Evolutionary conservation across 106 monocot genomes (phyloP), one percentile per base, ranked within the genome.

Genomic region (Allium sativum): DNA sequence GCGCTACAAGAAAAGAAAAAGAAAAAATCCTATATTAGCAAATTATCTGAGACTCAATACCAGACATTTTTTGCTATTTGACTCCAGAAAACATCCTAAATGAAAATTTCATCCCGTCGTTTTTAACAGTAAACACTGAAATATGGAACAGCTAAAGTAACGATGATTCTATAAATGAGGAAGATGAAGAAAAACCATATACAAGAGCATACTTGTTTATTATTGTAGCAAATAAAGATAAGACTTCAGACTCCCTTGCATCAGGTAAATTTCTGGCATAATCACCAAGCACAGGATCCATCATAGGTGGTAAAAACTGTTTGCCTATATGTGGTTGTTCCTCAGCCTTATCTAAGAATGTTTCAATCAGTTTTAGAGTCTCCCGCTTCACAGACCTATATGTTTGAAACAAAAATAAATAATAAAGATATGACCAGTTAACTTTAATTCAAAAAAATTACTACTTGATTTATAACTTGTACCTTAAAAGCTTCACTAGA

Each of bases 281-380:
- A 52, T 99, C 98, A 56, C 75, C 88, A 61, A 99, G 92, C 54
- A 99, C 68, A 56, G 92, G 92, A 65, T 99, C 98, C 98, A 99
- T 92, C 98, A 99, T 99, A 15, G 98, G 92, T 15, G 88, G 92
- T 58, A 99, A 88, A 85, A 99, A 99, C 69, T 99, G 92, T 63
- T 88, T 92, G 12, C 98, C 98, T 45, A 88, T 78, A 63, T 82
- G 76, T 47, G 85, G 78, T 57, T 76, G 88, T 77, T 92, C 98
- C 70, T 99, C 98, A 63, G 98, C 82, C 58, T 99, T 99, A 68
- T 99, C 98, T 55, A 99, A 70, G 81, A 98, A 99, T 45, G 92
- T 99, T 68, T 99, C 98, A 57, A 99, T 85, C 44, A 99, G 63
- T 72, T 99, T 99, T 10, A 99, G 84, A 45, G 98, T 88, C 65